These are phyloP conservation scores for Ganoderma boninense DNA, from an alignment of 1,284 basidiomycete genomes.

Conservation along the genomic window DNA sequence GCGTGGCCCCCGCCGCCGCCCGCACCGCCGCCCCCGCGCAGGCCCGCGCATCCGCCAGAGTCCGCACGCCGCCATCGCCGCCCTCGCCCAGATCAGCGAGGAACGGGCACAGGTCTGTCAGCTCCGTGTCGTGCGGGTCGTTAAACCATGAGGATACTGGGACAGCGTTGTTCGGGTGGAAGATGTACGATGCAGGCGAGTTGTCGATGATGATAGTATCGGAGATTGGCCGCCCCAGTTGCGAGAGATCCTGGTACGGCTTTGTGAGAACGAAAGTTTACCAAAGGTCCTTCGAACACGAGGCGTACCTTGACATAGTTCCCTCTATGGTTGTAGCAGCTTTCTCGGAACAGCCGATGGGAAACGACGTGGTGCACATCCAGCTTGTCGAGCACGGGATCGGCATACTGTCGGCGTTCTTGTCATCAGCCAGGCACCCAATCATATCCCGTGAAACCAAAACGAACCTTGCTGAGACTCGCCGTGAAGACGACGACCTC, in stretches of 20 bases:
- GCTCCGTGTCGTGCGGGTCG: conserved; percentile 96
- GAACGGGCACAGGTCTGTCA: conserved; percentile 95
- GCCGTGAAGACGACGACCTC: conserved; percentile 99
- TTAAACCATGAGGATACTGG: conserved; percentile 99
- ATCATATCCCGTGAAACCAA: background rate
- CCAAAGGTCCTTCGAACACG: conserved; percentile 1
- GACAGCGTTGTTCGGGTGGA: conserved; percentile 99
- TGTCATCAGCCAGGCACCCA: background rate
- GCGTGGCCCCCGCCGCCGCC: too few relatives aligned
- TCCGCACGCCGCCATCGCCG: conserved; percentile 91
- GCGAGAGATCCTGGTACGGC: conserved; percentile 85
- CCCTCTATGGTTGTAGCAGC: too few relatives aligned
- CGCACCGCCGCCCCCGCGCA: too few relatives aligned
- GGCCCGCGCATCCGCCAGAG: too few relatives aligned
- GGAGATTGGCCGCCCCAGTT: conserved; percentile 91
- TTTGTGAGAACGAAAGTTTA: conserved; percentile 15
- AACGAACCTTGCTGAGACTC: conserved; percentile 88
- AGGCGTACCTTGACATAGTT: conserved; percentile 97
- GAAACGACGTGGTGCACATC: conserved; percentile 92
- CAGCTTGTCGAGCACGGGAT: conserved; percentile 97
- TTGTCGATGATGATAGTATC: conserved; percentile 99
- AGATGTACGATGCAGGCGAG: conserved; percentile 98
- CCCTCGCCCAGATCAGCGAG: conserved; percentile 87
- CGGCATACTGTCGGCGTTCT: conserved; percentile 80
- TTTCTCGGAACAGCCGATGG: conserved; percentile 96